A percentile compares a stretch with the other conserved stretches of the same genome.
These are phyloP conservation scores for Pyrenophora tritici-repentis DNA, from an alignment of 2,329 filamentous ascomycete genomes.

Conservation along the genomic window DNA sequence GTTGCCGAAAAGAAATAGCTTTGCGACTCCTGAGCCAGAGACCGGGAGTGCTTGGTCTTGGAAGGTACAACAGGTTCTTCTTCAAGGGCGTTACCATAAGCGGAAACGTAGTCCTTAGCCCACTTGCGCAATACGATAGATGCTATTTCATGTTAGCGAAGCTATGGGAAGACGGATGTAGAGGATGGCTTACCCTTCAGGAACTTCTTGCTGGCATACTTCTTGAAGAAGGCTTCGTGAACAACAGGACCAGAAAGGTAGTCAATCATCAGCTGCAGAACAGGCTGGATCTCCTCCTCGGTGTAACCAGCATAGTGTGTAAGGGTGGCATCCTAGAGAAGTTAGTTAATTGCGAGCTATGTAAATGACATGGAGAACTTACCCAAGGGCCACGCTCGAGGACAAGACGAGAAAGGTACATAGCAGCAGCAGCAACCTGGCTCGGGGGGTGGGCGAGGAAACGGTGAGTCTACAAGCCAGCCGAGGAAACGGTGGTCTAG, in stretches of 20 bases:
- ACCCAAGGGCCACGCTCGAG: slow-evolving; percentile 92
- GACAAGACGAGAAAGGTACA: slow-evolving; percentile 92
- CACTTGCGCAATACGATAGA: slow-evolving; percentile 90
- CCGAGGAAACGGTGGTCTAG: slow-evolving; percentile 93
- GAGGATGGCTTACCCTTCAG: slow-evolving; percentile 76
- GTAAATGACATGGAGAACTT: slow-evolving; percentile 47
- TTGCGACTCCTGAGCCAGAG: slow-evolving; percentile 15
- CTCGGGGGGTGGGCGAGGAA: slow-evolving; percentile 91
- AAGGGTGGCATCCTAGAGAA: slow-evolving; percentile 74
- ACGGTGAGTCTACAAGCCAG: too few relatives aligned
- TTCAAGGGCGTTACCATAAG: slow-evolving; percentile 40
- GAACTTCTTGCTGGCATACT: slow-evolving; percentile 99
- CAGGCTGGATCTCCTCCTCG: slow-evolving; percentile 89
- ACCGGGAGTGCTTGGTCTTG: slow-evolving; percentile 29
- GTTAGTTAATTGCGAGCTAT: slow-evolving; percentile 11
- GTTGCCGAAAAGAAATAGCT: slow-evolving; percentile 12
- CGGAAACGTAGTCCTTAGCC: slow-evolving; percentile 73
- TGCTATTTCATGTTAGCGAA: slow-evolving; percentile 57
- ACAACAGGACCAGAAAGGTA: slow-evolving; percentile 88
- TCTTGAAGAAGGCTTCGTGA: slow-evolving; percentile 99
- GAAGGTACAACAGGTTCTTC: slow-evolving; percentile 26
- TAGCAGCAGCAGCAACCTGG: slow-evolving; percentile 86
- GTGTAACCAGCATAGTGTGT: slow-evolving; percentile 91
- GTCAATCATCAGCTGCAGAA: slow-evolving; percentile 93
- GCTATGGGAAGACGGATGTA: background rate